Conservation (phyloP, 2,329 filamentous ascomycete genomes). For the Raffaelea albimanens region DNA sequence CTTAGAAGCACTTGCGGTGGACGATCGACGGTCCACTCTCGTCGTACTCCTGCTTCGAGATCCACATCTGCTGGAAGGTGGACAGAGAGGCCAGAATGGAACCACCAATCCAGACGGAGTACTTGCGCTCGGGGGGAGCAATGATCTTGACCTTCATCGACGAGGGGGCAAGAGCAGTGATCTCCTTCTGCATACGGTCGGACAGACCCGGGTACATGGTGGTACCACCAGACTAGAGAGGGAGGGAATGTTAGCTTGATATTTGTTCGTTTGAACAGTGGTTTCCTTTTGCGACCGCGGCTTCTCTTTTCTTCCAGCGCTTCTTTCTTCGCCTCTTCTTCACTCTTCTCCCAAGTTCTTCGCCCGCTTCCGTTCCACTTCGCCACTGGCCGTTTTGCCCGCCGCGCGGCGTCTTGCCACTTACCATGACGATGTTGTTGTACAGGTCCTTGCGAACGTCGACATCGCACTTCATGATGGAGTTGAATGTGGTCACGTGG, state of each 20-base stretch:
- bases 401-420: conserved; percentile 25
- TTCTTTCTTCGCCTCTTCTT: background rate
- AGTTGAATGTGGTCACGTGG: conserved; percentile 99
- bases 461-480: conserved; percentile 99
- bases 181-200: conserved; percentile 99
- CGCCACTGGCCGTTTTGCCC: too few relatives aligned
- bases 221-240: conserved; percentile 90
- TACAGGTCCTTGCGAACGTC: conserved; percentile 99
- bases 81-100: conserved; percentile 98
- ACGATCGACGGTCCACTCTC: conserved; percentile 99
- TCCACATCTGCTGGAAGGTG: conserved; percentile 99
- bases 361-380: background rate
- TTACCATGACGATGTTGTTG: conserved; percentile 99
- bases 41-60: conserved; percentile 99
- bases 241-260: conserved; percentile 21
- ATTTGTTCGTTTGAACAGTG: background rate
- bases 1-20: conserved; percentile 99
- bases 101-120: conserved; percentile 99
- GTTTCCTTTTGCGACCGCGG: background rate
- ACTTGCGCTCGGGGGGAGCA: conserved; percentile 99
- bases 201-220: conserved; percentile 99
- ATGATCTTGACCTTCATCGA: conserved; percentile 99
- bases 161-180: conserved; percentile 95
- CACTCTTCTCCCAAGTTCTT: background rate
- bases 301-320: background rate